Percentiles rank a stretch among this genome's conserved stretches.
Conservation (phyloP, 352 stramenopile genomes). For the Pythium dissotocum region DNA sequence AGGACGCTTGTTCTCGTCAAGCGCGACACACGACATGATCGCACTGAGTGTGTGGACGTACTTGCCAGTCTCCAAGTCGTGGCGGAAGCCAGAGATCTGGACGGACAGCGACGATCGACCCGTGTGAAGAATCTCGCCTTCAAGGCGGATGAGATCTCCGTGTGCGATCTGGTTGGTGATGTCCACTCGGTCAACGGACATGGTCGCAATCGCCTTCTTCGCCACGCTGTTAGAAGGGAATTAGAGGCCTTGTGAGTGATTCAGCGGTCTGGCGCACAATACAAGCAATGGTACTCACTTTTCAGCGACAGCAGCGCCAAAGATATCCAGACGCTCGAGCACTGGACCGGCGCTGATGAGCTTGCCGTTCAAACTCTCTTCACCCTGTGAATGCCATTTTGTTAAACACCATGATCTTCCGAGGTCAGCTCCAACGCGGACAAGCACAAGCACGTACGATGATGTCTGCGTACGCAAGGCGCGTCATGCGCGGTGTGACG, state of each 20-base stretch:
- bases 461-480: constrained; percentile 50
- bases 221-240: constrained; percentile 34
- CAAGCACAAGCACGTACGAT: constrained; percentile 15
- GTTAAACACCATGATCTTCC: background rate
- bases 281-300: constrained; percentile 37
- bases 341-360: constrained; percentile 35
- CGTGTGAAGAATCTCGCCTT: constrained; percentile 63
- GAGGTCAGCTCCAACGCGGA: background rate
- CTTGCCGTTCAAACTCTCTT: constrained; percentile 36
- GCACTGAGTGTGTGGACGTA: constrained; percentile 69
- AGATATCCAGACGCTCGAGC: constrained; percentile 50
- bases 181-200: constrained; percentile 69
- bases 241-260: background rate
- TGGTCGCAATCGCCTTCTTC: constrained; percentile 59
- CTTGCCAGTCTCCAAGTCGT: constrained; percentile 65
- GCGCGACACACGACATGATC: constrained; percentile 71
- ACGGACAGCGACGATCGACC: constrained; percentile 59
- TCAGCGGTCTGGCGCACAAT: background rate
- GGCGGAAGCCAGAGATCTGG: constrained; percentile 65
- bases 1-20: constrained; percentile 65
- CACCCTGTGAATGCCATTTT: constrained; percentile 14
- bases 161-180: constrained; percentile 66
- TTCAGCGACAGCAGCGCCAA: constrained; percentile 60
- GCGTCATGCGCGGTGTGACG: constrained; percentile 34
- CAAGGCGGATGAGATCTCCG: constrained; percentile 60